Conservation (phyloP, 352 stramenopile species). For the Phytophthora palmivora region DNA sequence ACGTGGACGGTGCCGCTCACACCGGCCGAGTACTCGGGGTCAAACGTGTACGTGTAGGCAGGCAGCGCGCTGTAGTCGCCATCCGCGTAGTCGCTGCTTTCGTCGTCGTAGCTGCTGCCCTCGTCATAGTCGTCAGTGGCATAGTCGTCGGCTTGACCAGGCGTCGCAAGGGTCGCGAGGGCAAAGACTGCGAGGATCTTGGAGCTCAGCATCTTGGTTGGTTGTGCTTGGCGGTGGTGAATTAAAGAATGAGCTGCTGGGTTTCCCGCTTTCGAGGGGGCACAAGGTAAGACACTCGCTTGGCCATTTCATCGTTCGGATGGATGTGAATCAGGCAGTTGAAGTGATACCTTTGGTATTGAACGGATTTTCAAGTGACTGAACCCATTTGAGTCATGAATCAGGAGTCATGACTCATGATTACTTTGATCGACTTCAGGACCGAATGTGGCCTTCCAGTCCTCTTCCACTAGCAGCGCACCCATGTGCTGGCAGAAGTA, state of each 20-base stretch:
- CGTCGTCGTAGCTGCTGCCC: no score
- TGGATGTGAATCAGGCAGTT: constrained; percentile 24
- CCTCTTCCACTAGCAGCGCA: constrained; percentile 19
- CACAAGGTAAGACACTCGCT: background rate
- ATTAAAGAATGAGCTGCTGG: constrained; percentile 28
- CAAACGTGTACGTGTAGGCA: constrained; percentile 50
- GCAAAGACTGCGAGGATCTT: constrained; percentile 26
- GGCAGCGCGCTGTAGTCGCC: constrained; percentile 24
- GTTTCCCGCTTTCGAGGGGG: background rate
- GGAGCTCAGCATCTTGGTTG: constrained; percentile 27
- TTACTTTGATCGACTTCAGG: constrained; percentile 6
- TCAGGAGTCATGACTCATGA: background rate
- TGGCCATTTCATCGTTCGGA: no score
- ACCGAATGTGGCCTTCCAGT: constrained; percentile 42
- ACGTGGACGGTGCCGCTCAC: constrained; percentile 52
- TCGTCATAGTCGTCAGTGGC: constrained; percentile 9
- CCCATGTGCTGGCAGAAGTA: constrained; percentile 33
- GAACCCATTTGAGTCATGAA: constrained; percentile 14
- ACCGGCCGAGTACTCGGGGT: constrained; percentile 42
- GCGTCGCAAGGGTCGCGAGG: constrained; percentile 21
- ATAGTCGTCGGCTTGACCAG: constrained; percentile 18
- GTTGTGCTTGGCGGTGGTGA: constrained; percentile 25
- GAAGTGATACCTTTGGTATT: background rate
- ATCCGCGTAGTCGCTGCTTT: constrained; percentile 2
- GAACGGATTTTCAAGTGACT: constrained; percentile 19